Percentiles rank a stretch among this genome's conserved stretches.
These are phyloP conservation scores for Chaetomium strumarium DNA, from an alignment of 2,329 filamentous ascomycete genomes.

Conservation along the genomic window DNA sequence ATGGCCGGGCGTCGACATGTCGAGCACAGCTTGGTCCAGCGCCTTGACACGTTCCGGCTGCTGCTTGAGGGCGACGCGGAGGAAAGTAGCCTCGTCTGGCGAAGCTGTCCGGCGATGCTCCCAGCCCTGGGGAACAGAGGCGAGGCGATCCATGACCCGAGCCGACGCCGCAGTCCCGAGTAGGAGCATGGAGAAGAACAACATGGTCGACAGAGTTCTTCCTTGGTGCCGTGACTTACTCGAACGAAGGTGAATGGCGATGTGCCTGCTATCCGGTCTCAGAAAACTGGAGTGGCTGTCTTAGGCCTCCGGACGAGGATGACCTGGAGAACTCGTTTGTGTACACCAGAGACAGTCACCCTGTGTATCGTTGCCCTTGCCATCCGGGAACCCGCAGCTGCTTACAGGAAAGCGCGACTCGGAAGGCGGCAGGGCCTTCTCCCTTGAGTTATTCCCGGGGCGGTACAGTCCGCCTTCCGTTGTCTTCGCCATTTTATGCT, in stretches of 20 bases:
- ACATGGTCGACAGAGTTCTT: conserved; percentile 9
- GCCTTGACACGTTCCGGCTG: conserved; percentile 35
- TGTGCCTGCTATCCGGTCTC: no score
- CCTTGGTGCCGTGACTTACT: background rate
- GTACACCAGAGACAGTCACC: no score
- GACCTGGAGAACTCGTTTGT: no score
- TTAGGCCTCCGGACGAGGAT: no score
- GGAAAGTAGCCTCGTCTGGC: conserved; percentile 37
- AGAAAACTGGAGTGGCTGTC: no score
- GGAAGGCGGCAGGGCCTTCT: background rate
- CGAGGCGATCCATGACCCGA: conserved; percentile 34
- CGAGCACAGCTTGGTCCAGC: conserved; percentile 54
- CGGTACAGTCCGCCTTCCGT: background rate
- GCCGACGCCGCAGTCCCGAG: conserved; percentile 27
- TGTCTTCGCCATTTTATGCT: background rate
- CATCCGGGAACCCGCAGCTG: background rate
- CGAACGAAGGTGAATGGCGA: no score
- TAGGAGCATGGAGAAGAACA: conserved; percentile 15
- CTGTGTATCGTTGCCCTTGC: background rate
- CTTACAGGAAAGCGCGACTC: background rate
- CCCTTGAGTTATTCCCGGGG: background rate
- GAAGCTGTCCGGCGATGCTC: conserved; percentile 30
- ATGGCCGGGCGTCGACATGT: conserved; percentile 56
- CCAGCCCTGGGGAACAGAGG: conserved; percentile 35
- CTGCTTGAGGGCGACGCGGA: conserved; percentile 45